A percentile compares a stretch with the other conserved stretches of the same genome.
Evolutionary conservation across 257 asterid genomes (phyloP).

Genomic region (Ehretia macrophylla): DNA sequence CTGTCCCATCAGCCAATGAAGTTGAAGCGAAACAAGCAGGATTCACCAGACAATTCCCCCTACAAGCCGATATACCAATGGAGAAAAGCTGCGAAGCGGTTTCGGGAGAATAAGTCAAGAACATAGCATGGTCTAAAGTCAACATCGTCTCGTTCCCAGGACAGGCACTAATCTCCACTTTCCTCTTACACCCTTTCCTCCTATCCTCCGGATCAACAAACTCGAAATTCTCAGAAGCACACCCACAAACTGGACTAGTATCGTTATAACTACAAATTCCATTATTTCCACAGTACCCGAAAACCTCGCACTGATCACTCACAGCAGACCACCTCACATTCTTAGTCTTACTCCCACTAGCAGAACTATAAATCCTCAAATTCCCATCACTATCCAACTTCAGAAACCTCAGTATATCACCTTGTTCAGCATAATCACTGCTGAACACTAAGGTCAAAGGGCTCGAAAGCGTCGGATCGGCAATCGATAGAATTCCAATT

Average conservation of each 20-base stretch:
- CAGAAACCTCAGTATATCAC: slow-evolving; percentile 47
- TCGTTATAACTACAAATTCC: slow-evolving; percentile 79
- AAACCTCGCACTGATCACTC: slow-evolving; percentile 73
- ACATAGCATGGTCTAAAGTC: slow-evolving; percentile 47
- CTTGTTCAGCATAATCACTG: slow-evolving; percentile 61
- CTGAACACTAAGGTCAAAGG: slow-evolving; percentile 47
- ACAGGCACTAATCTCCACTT: slow-evolving; percentile 52
- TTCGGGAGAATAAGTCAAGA: slow-evolving; percentile 64
- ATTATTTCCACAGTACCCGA: slow-evolving; percentile 71
- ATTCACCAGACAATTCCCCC: slow-evolving; percentile 46
- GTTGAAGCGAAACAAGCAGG: slow-evolving; percentile 57
- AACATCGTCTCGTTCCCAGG: slow-evolving; percentile 47
- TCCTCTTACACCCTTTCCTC: slow-evolving; percentile 72
- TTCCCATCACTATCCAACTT: slow-evolving; percentile 72
- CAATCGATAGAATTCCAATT: slow-evolving; percentile 50
- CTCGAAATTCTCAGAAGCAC: slow-evolving; percentile 68
- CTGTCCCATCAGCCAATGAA: slow-evolving; percentile 81
- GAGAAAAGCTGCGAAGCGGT: slow-evolving; percentile 30
- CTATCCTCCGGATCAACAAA: slow-evolving; percentile 42
- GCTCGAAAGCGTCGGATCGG: slow-evolving; percentile 37
- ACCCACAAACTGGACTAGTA: slow-evolving; percentile 53
- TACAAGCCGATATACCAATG: slow-evolving; percentile 51
- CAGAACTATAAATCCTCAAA: slow-evolving; percentile 63
- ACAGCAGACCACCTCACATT: slow-evolving; percentile 71
- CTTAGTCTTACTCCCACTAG: slow-evolving; percentile 40